Evolutionary conservation across 1,284 basidiomycete genomes (phyloP), one percentile per base, ranked within the genome.

Genomic region (Leccinum fallax): DNA sequence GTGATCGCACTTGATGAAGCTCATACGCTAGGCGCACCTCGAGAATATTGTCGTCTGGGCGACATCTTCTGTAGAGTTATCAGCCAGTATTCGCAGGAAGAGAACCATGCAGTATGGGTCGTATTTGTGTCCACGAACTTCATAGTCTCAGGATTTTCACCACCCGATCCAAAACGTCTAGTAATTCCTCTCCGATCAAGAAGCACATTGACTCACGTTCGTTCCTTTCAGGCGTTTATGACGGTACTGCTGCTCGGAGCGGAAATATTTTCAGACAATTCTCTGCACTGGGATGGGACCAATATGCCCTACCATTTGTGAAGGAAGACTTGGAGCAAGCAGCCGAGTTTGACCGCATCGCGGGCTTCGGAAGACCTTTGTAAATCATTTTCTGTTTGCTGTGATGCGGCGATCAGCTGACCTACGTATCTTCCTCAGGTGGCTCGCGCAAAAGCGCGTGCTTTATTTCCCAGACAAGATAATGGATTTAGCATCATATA

Each of bases 101-200:
- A 16, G 5, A 46, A 32, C 2, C 46, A 66, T 36, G 57, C 58
- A 0, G 38, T 66, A 3, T 66, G 66, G 66, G 58, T 63, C 0
- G 58, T 59, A 11, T 68, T 68, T 11, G 59, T 61, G 1, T 67
- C 61, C 1, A 66, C 66, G 0, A 63, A 59, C n/a, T 59, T 67
- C 11, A 58, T 48, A 13, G 55, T 68, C 4, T 26, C 56, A 0
- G 34, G 65, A 21, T 63, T 66, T 32, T 60, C 58, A 0, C 63
- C 56, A 0, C 66, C 58, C 3, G 58, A 59, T 19, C 19, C 30
- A 40, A 60, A 8, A 65, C n/a, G 24, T 4, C 51, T 60, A 0
- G 3, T 36, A 48, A 19, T 46, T 10, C 43, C 43, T 46, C 40
- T 43, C 5, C 10, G 10, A 2, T 19, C 43, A 43, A 19, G 40